Conservation (phyloP, 2,329 filamentous ascomycete genomes). For the Aspergillus unguis region DNA sequence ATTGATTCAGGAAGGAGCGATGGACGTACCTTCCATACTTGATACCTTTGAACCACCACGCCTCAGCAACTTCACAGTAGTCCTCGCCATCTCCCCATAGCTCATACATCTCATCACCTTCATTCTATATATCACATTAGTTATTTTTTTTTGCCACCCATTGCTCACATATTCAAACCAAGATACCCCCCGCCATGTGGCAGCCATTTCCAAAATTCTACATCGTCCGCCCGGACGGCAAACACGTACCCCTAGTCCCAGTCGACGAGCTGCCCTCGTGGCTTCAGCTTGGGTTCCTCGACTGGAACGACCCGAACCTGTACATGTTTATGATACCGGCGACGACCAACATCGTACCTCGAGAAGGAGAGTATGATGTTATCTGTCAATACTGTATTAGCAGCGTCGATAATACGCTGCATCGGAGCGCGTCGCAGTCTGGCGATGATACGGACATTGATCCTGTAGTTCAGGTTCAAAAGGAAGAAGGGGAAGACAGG, state of each 20-base stretch:
- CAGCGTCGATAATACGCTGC: slow-evolving; percentile 18
- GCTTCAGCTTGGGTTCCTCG: slow-evolving; percentile 28
- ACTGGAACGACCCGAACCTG: slow-evolving; percentile 19
- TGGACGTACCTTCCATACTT: too few relatives aligned
- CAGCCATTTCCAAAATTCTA: slow-evolving; percentile 38
- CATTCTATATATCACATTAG: slow-evolving; percentile 4
- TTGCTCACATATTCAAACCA: neutral
- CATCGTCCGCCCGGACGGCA: slow-evolving; percentile 35
- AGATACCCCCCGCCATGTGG: slow-evolving; percentile 9
- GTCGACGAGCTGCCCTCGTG: slow-evolving; percentile 43
- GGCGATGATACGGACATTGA: slow-evolving; percentile 9
- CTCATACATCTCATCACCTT: neutral
- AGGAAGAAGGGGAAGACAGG: too few relatives aligned
- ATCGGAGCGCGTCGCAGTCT: slow-evolving; percentile 25
- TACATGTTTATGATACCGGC: slow-evolving; percentile 23
- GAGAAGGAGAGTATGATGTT: slow-evolving; percentile 34
- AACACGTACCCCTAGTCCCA: slow-evolving; percentile 40
- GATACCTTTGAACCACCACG: too few relatives aligned
- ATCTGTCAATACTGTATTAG: slow-evolving; percentile 30
- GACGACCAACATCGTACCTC: slow-evolving; percentile 21
- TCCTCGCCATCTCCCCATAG: too few relatives aligned
- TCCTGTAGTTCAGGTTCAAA: neutral
- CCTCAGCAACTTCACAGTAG: too few relatives aligned
- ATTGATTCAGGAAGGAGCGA: too few relatives aligned
- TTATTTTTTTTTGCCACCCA: neutral